A percentile compares a stretch with the other conserved stretches of the same genome.
phyloP scores from a whole-genome alignment of 1,284 basidiomycete genomes.

The Mycosarcoma mackinlayi region DNA sequence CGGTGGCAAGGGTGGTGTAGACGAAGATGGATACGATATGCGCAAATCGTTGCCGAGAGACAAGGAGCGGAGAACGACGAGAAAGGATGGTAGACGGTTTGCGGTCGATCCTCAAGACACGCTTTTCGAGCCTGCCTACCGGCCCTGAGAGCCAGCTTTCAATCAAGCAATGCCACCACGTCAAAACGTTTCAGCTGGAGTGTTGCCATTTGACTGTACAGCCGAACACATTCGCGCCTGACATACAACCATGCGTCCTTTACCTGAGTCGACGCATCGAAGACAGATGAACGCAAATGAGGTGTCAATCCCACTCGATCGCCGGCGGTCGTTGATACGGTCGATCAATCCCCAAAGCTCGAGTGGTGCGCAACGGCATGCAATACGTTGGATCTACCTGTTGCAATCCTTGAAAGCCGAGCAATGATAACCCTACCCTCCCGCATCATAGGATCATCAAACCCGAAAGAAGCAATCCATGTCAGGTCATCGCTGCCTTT shows the following conservation, averaged over 20 bases:
- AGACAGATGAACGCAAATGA: no score
- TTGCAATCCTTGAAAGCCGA: slow-evolving; percentile 85
- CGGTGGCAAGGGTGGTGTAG: slow-evolving; percentile 72
- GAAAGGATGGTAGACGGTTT: slow-evolving; percentile 50
- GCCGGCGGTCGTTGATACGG: slow-evolving; percentile 40
- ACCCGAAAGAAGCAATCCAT: not conserved
- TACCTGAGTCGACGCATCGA: no score
- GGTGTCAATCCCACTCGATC: slow-evolving; percentile 18
- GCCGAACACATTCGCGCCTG: no score
- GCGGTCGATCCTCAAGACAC: slow-evolving; percentile 54
- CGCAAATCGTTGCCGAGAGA: slow-evolving; percentile 70
- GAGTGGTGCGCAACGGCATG: slow-evolving; percentile 84
- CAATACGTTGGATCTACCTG: slow-evolving; percentile 95
- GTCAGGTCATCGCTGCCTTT: not conserved
- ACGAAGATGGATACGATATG: slow-evolving; percentile 94
- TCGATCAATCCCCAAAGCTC: slow-evolving; percentile 50
- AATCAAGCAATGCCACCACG: not conserved
- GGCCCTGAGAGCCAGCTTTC: slow-evolving; percentile 8
- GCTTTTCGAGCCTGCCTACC: slow-evolving; percentile 38
- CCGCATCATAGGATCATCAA: no score
- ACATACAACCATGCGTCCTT: no score
- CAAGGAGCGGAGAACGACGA: slow-evolving; percentile 43
- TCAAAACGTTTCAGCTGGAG: no score
- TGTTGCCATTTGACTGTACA: no score
- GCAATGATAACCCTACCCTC: slow-evolving; percentile 80